Conservation (phyloP, 1,139 yeast genomes). For the Blastobotrys buckinghamii region DNA sequence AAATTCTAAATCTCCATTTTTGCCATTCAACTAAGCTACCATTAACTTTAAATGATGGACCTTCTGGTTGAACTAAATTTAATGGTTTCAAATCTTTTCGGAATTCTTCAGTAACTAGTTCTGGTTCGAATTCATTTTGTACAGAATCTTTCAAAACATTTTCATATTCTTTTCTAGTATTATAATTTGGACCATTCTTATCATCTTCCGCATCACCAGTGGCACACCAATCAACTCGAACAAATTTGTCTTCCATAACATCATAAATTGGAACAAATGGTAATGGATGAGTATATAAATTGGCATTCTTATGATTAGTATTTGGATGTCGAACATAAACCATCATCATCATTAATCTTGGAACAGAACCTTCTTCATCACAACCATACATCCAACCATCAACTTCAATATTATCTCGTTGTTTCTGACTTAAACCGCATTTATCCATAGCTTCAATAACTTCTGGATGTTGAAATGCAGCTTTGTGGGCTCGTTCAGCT, state of each 20-base stretch:
- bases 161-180: constrained; percentile 45
- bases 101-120: constrained; percentile 34
- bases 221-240: constrained; percentile 76
- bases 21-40: constrained; percentile 73
- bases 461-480: constrained; percentile 51
- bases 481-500: constrained; percentile 52
- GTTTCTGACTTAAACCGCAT: constrained; percentile 49
- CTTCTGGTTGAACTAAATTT: constrained; percentile 75
- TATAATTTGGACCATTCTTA: constrained; percentile 29
- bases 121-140: constrained; percentile 44
- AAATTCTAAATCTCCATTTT: constrained; percentile 82
- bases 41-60: constrained; percentile 69
- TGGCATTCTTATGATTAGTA: constrained; percentile 69
- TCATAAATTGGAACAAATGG: constrained; percentile 80
- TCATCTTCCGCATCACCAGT: constrained; percentile 51
- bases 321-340: constrained; percentile 56
- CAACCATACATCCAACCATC: constrained; percentile 94
- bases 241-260: constrained; percentile 54
- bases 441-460: constrained; percentile 52
- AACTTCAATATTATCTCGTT: constrained; percentile 53
- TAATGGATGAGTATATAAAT: constrained; percentile 79
- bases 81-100: constrained; percentile 64
- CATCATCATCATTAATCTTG: constrained; percentile 66
- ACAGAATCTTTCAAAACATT: constrained; percentile 62
- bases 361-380: constrained; percentile 70